Base-by-base conservation (phyloP, 106 monocot species). In the Ottelia alismoides region DNA sequence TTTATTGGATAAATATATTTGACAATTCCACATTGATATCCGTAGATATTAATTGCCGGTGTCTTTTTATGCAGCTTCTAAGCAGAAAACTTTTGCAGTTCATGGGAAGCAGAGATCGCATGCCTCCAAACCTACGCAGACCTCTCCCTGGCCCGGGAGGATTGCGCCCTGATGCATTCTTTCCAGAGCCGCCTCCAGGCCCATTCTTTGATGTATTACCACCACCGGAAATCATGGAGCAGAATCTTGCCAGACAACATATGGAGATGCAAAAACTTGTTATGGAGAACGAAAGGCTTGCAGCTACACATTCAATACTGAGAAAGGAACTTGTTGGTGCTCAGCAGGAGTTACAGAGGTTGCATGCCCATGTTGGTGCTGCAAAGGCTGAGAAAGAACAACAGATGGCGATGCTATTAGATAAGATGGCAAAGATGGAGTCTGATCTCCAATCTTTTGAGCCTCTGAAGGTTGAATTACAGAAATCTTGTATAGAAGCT, bases 71-170 rank as follows among this genome's bases (percentile, higher is more conserved):
- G n/a, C n/a, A n/a, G n/a, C n/a, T n/a, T n/a, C n/a, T n/a, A n/a
- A n/a, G n/a, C n/a, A n/a, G n/a, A n/a, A n/a, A n/a, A n/a, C n/a
- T n/a, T n/a, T n/a, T n/a, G n/a, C n/a, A n/a, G n/a, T n/a, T n/a
- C 27, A 89, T 89, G 88, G 76, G 76, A 57, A 89, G 83, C 67
- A 89, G 80, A 70, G 79, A 83, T 1, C 73, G 71, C 28, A 35
- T 61, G 30, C 70, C 61, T 1, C 71, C 70, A 23, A 70, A 82
- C 58, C 25, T 70, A n/a, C 68, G 74, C 0, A 66, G 47, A 47
- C 74, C 79, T 49, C 61, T 77, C 55, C 75, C 78, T 40, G 72
- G 68, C 12, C 66, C 80, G n/a, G 71, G 30, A 1, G 31, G 79
- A 65, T 48, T 85, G 56, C 72, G 65, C 17, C 76, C 63, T 32